phyloP scores from a whole-genome alignment of 2,329 filamentous ascomycete genomes.

The Aspergillus ruber region DNA sequence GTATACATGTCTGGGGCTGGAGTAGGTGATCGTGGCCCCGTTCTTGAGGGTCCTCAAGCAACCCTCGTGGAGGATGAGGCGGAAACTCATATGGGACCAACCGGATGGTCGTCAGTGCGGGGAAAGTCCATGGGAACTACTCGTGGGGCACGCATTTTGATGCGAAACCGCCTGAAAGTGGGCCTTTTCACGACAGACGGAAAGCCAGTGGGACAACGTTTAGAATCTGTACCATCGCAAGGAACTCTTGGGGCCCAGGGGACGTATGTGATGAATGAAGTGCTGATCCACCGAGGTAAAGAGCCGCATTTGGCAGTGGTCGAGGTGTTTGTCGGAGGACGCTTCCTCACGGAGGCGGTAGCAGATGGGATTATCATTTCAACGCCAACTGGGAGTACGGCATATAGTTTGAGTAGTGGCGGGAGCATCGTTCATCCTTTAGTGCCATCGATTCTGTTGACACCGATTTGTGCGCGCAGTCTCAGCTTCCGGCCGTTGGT shows the following conservation, averaged over 20 bases:
- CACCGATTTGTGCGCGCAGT: conserved; percentile 87
- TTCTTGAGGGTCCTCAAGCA: conserved; percentile 41
- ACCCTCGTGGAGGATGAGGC: conserved; percentile 10
- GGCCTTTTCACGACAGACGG: conserved; percentile 71
- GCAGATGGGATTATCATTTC: conserved; percentile 92
- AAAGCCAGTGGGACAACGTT: conserved; percentile 45
- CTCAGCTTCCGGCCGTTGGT: conserved; percentile 89
- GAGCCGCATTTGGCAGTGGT: conserved; percentile 88
- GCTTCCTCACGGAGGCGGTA: conserved; percentile 87
- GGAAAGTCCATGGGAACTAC: conserved; percentile 75
- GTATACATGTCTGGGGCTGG: conserved; percentile 76
- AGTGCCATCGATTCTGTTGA: conserved; percentile 80
- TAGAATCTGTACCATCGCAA: conserved; percentile 22
- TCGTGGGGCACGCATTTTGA: conserved; percentile 70
- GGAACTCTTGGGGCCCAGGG: conserved; percentile 33
- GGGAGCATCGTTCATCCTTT: conserved; percentile 92
- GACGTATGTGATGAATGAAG: conserved; percentile 81
- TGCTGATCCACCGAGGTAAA: conserved; percentile 84
- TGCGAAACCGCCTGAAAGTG: conserved; percentile 80
- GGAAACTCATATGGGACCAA: conserved; percentile 29
- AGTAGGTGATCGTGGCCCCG: conserved; percentile 40
- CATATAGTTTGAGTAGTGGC: conserved; percentile 88
- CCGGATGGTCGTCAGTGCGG: conserved; percentile 64
- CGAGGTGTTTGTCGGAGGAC: conserved; percentile 81
- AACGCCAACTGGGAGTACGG: conserved; percentile 90